Conservation (phyloP, 495 filamentous ascomycete genomes). For the Schizothecium vesticola region DNA sequence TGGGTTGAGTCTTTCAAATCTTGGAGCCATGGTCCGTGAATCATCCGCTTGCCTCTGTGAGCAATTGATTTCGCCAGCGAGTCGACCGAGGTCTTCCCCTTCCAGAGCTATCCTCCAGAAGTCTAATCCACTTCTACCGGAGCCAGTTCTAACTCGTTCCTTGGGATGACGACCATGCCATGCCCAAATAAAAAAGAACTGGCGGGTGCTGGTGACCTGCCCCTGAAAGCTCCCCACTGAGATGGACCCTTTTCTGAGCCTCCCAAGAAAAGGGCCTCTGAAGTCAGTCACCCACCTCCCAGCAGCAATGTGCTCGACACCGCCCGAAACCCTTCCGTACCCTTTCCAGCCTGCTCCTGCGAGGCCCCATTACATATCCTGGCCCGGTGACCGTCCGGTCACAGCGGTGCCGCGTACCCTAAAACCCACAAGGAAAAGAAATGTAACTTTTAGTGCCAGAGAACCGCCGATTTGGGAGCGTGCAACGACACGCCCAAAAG, state of each 20-base stretch:
- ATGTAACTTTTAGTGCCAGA: not conserved
- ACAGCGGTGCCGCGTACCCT: not conserved
- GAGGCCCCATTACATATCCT: not conserved
- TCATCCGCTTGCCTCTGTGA: not conserved
- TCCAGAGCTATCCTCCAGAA: conserved; percentile 15
- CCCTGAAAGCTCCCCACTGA: not conserved
- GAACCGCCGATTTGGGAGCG: not conserved
- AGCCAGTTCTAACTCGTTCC: conserved; percentile 18
- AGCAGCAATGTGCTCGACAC: not conserved
- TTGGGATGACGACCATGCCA: not conserved
- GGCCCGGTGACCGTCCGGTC: not conserved
- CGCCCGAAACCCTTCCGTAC: not conserved
- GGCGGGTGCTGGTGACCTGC: not conserved
- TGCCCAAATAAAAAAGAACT: not conserved
- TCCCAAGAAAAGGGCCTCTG: not conserved
- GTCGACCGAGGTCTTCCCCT: not conserved
- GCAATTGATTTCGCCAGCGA: not conserved
- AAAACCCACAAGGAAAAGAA: not conserved
- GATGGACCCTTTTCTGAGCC: not conserved
- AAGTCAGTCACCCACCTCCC: not conserved
- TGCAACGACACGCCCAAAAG: not conserved
- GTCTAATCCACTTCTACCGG: conserved; percentile 24
- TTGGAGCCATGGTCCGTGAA: not conserved
- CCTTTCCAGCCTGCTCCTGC: not conserved
- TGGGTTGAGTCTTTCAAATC: not conserved